Conservation (phyloP, 768 basidiomycete genomes). For the Boletus edulis region DNA sequence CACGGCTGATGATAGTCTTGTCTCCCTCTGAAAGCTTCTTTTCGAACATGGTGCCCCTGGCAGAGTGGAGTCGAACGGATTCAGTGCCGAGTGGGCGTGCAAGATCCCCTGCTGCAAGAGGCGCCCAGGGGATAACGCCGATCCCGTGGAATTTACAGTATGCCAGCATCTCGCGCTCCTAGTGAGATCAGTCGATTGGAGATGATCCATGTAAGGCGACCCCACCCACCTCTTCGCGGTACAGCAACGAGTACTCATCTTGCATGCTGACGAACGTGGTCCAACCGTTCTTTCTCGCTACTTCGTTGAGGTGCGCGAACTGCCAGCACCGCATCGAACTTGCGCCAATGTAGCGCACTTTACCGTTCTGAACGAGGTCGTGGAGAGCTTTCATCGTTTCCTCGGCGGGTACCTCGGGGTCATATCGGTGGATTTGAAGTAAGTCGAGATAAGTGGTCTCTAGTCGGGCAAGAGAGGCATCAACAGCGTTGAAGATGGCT, state of each 20-base stretch:
- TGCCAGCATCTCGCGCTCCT: conserved; percentile 46
- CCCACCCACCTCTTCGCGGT: conserved; percentile 43
- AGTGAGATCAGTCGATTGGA: not conserved
- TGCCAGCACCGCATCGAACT: conserved; percentile 48
- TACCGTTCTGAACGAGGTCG: conserved; percentile 46
- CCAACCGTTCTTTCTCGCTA: conserved; percentile 44
- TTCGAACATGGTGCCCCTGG: conserved; percentile 25
- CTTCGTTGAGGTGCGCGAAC: conserved; percentile 42
- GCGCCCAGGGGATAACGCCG: conserved; percentile 51
- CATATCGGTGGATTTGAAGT: conserved; percentile 47
- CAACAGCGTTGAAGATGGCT: conserved; percentile 37
- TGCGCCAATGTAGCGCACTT: conserved; percentile 50
- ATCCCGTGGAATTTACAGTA: conserved; percentile 50
- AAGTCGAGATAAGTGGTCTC: conserved; percentile 37
- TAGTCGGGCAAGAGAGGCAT: conserved; percentile 35
- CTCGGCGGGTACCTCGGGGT: conserved; percentile 33
- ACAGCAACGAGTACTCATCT: conserved; percentile 45
- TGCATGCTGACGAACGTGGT: conserved; percentile 59
- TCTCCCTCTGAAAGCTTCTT: conserved; percentile 27
- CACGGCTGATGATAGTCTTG: conserved; percentile 36
- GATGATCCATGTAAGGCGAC: not conserved
- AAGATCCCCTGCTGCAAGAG: conserved; percentile 40
- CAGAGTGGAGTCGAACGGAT: conserved; percentile 15
- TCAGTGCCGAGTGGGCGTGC: conserved; percentile 34
- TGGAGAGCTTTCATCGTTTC: conserved; percentile 53